Conservation (phyloP, 2,329 filamentous ascomycete species). For the Microdochium paspali region DNA sequence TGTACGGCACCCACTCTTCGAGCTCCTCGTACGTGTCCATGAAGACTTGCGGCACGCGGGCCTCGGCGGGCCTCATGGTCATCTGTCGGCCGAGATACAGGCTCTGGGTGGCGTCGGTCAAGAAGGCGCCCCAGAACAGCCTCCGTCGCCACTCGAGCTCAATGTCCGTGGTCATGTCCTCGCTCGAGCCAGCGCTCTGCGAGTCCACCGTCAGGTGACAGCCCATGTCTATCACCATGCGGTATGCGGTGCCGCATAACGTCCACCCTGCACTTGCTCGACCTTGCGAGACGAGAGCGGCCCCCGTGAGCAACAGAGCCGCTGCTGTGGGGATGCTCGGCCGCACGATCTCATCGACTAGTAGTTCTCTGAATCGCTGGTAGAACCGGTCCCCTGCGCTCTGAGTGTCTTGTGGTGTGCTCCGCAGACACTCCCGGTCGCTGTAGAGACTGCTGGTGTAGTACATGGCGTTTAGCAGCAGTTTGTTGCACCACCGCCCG, state of each 20-base stretch:
- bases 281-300: conserved; percentile 21
- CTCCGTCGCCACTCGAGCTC: conserved; percentile 8
- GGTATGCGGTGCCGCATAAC: conserved; percentile 24
- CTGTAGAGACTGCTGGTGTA: conserved; percentile 27
- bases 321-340: conserved; percentile 26
- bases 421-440: conserved; percentile 22
- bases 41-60: conserved; percentile 18
- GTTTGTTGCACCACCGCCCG: conserved; percentile 25
- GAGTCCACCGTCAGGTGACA: conserved; percentile 21
- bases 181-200: conserved; percentile 3
- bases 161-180: background rate
- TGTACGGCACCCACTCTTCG: conserved; percentile 22
- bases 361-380: conserved; percentile 23
- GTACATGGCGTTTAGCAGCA: conserved; percentile 29
- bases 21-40: conserved; percentile 23
- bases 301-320: conserved; percentile 21
- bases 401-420: conserved; percentile 21
- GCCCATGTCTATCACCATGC: conserved; percentile 28
- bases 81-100: conserved; percentile 22
- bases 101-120: conserved; percentile 21
- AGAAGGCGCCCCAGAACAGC: conserved; percentile 24
- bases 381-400: conserved; percentile 26
- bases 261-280: conserved; percentile 24
- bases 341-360: conserved; percentile 21
- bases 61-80: conserved; percentile 20